These are phyloP conservation scores for Rutstroemia sydowiana DNA, from an alignment of 2,329 filamentous ascomycete genomes.

Conservation along the genomic window DNA sequence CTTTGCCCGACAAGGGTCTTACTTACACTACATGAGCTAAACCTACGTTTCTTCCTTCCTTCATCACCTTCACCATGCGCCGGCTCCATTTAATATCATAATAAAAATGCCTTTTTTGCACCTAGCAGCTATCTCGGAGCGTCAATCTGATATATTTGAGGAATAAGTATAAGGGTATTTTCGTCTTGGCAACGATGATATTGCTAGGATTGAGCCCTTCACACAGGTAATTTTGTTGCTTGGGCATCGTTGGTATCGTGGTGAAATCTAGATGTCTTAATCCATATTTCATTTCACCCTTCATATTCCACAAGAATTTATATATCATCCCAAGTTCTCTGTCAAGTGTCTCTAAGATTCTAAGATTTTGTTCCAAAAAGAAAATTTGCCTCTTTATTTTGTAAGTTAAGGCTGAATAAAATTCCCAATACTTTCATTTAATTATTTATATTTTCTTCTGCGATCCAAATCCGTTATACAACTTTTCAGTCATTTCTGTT, in stretches of 20 bases:
- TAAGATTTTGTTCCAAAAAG: too few relatives aligned
- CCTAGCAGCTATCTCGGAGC: not conserved
- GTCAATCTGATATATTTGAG: not conserved
- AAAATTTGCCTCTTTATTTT: too few relatives aligned
- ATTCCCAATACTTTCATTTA: not conserved
- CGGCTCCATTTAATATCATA: not conserved
- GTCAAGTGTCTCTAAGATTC: not conserved
- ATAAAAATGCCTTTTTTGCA: not conserved
- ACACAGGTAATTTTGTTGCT: not conserved
- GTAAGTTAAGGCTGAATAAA: not conserved
- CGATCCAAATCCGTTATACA: not conserved
- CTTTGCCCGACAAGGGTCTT: slow-evolving; percentile 6
- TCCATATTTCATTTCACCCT: slow-evolving; percentile 8
- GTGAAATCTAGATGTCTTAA: slow-evolving; percentile 6
- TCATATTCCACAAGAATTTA: not conserved
- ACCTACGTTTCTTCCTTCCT: not conserved
- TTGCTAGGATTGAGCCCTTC: not conserved
- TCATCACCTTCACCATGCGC: not conserved
- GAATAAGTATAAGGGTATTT: not conserved
- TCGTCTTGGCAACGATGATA: slow-evolving; percentile 6
- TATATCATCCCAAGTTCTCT: not conserved
- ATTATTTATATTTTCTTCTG: not conserved
- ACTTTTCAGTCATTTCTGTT: not conserved
- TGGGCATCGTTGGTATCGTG: slow-evolving; percentile 1
- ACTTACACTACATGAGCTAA: not conserved